Base-by-base conservation (phyloP, 257 asterid genomes). In the Nicotiana undulata region DNA sequence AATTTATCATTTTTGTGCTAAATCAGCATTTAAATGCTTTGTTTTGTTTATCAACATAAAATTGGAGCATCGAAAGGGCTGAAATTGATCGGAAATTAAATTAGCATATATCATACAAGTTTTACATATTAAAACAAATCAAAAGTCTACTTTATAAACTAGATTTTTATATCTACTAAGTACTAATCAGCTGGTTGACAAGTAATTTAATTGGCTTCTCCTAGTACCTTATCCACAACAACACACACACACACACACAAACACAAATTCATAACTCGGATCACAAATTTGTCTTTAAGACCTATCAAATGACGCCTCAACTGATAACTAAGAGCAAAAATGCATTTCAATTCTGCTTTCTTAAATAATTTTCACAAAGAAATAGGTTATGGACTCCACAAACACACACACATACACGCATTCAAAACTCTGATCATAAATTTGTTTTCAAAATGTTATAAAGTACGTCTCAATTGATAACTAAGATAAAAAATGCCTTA, bases 1-100 rank as follows among this genome's bases (percentile, higher is more conserved):
- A 70, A 24, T 22, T 24, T 72, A 72, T 44, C 53, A 49, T 49
- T 49, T 49, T 34, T 16, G 55, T 37, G 76, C 53, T 20, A 70
- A 55, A 20, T 28, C 32, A 70, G 77, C 15, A 72, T 49, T 72
- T 72, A 72, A 72, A 44, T 70, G 77, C 77, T 72, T 72, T 68
- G 32, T 31, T 68, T 68, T n/a, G 20, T 68, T 37, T 68, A 37
- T 52, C 58, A 46, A 44, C 32, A 11, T 46, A 72, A 34, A 46
- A 72, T 44, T 24, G 78, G 60, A 46, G 37, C 1, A 46, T 46
- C 60, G 13, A 72, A 22, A 4, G 78, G 60, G 40, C 32, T 72
- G n/a, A 72, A 72, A 46, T 24, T 72, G 56, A 60, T 24, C 78
- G 15, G 60, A 72, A 24, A 22, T 72, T 49, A 24, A 46, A 46